phyloP scores from a whole-genome alignment of 768 basidiomycete species.

The Mycena epipterygia region DNA sequence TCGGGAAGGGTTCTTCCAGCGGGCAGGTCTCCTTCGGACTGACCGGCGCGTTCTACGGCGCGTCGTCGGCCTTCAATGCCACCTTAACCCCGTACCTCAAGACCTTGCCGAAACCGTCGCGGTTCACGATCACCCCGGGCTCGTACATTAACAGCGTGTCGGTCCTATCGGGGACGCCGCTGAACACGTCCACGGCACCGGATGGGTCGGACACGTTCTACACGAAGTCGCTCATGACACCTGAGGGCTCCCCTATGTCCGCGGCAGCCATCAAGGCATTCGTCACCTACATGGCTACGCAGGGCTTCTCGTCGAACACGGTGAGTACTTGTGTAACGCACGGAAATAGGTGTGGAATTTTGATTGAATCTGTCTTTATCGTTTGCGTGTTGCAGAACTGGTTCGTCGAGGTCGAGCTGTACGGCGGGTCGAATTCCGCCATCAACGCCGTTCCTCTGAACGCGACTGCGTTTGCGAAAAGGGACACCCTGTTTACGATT shows the following conservation, averaged over 20 bases:
- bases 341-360: not conserved
- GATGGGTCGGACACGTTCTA: conserved; percentile 58
- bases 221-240: conserved; percentile 57
- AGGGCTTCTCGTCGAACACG: conserved; percentile 53
- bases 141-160: conserved; percentile 50
- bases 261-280: conserved; percentile 51
- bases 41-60: conserved; percentile 56
- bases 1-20: conserved; percentile 43
- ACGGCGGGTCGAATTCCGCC: conserved; percentile 48
- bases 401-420: conserved; percentile 48
- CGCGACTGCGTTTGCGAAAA: conserved; percentile 50
- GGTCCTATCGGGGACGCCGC: conserved; percentile 43
- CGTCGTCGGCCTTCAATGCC: conserved; percentile 41
- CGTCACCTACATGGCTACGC: conserved; percentile 53
- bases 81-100: conserved; percentile 51
- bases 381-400: conserved; percentile 32
- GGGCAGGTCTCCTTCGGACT: conserved; percentile 49
- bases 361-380: not conserved
- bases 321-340: not conserved
- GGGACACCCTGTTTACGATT: conserved; percentile 49
- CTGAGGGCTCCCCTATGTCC: conserved; percentile 48
- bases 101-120: conserved; percentile 43
- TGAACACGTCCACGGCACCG: conserved; percentile 45
- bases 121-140: conserved; percentile 40
- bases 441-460: conserved; percentile 46